These are phyloP conservation scores for Penicillium sp. DNA, from an alignment of 2,329 filamentous ascomycete genomes.

Conservation along the genomic window DNA sequence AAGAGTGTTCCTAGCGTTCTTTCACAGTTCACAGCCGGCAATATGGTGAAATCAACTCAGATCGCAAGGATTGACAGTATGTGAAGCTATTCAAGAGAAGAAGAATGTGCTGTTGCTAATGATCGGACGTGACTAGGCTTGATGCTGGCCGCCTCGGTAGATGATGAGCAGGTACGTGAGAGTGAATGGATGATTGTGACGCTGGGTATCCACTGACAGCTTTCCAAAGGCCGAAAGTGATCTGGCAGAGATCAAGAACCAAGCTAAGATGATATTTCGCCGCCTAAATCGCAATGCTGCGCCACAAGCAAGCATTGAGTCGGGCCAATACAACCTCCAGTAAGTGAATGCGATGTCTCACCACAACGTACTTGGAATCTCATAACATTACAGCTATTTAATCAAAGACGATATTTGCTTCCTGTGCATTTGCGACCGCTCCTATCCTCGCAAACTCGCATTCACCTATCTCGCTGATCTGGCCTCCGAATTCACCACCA, in stretches of 20 bases:
- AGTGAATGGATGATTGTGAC: background rate
- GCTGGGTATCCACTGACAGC: slow-evolving; percentile 4
- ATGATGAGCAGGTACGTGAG: slow-evolving; percentile 71
- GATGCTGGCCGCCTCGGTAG: slow-evolving; percentile 91
- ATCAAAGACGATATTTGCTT: slow-evolving; percentile 84
- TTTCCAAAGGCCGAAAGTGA: slow-evolving; percentile 63
- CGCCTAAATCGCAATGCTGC: slow-evolving; percentile 86
- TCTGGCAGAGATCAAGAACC: slow-evolving; percentile 83
- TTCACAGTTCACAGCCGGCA: slow-evolving; percentile 13
- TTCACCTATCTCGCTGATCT: slow-evolving; percentile 98
- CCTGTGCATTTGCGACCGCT: slow-evolving; percentile 87
- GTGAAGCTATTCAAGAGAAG: slow-evolving; percentile 23
- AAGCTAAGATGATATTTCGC: slow-evolving; percentile 87
- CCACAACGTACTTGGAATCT: background rate
- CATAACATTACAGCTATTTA: slow-evolving; percentile 65
- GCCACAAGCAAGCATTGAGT: slow-evolving; percentile 88
- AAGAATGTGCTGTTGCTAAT: slow-evolving; percentile 22
- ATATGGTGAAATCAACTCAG: slow-evolving; percentile 88
- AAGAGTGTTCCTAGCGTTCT: slow-evolving; percentile 10
- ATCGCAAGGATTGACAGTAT: slow-evolving; percentile 90
- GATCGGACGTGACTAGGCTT: slow-evolving; percentile 62
- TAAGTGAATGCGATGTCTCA: slow-evolving; percentile 48
- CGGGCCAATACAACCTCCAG: slow-evolving; percentile 80
- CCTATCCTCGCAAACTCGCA: slow-evolving; percentile 95
- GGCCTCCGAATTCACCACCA: slow-evolving; percentile 83